Evolutionary conservation across 164 flowering plant species (phyloP).

Genomic region (Paratinospora sagittata): DNA sequence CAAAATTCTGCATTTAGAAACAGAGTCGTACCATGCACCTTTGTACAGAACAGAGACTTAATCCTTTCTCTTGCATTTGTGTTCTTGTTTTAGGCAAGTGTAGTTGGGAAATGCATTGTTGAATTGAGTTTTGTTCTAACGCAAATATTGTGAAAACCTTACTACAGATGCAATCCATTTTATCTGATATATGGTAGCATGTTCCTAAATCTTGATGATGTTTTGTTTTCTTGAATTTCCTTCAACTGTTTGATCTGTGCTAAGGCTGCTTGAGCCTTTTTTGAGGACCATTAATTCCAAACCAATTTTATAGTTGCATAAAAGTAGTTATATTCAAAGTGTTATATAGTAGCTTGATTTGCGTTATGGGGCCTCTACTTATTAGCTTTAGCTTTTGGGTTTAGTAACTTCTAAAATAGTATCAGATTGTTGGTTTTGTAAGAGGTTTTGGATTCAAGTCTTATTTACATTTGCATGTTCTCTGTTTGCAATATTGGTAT

Average conservation of each 20-base stretch:
- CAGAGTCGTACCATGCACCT: not conserved
- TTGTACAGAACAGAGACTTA: not conserved
- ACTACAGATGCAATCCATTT: not conserved
- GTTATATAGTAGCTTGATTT: too few relatives aligned
- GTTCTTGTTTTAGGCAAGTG: not conserved
- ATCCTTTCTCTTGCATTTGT: not conserved
- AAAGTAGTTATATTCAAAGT: not conserved
- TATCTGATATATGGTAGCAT: not conserved
- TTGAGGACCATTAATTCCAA: not conserved
- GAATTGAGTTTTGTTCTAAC: too few relatives aligned
- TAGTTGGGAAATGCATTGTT: too few relatives aligned
- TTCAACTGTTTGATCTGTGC: not conserved
- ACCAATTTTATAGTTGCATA: too few relatives aligned
- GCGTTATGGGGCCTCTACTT: too few relatives aligned
- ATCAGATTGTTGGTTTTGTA: too few relatives aligned
- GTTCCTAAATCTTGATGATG: not conserved
- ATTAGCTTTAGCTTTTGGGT: too few relatives aligned
- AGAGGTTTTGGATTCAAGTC: too few relatives aligned
- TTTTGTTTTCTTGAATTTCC: not conserved
- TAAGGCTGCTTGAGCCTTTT: not conserved
- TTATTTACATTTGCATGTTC: too few relatives aligned
- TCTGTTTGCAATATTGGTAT: too few relatives aligned
- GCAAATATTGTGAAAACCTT: not conserved
- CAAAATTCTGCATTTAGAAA: not conserved
- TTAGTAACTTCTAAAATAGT: too few relatives aligned